Evolutionary conservation across 2,329 filamentous ascomycete genomes (phyloP).

Genomic region (Shiraia sp.): DNA sequence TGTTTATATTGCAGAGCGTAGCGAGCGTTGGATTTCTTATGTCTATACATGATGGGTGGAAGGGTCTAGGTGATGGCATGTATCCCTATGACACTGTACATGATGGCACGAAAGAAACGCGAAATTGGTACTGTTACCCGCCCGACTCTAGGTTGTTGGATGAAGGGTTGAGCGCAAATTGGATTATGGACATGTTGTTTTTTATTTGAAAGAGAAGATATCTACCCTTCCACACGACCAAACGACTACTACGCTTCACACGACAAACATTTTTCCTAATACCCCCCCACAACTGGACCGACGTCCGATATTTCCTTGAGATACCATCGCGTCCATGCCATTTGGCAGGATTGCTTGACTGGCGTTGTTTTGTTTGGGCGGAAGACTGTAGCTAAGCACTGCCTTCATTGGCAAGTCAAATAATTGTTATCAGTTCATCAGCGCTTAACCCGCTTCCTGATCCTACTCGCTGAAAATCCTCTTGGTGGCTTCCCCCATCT

Average conservation of each 20-base stretch:
- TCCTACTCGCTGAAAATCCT: no score
- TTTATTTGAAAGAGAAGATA: slow-evolving; percentile 20
- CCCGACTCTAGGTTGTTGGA: not conserved
- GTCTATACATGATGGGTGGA: slow-evolving; percentile 19
- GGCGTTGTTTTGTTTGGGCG: slow-evolving; percentile 6
- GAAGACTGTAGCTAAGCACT: slow-evolving; percentile 8
- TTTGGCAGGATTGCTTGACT: not conserved
- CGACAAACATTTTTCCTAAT: slow-evolving; percentile 13
- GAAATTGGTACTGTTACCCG: slow-evolving; percentile 3
- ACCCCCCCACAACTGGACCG: slow-evolving; percentile 11
- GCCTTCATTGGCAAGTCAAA: slow-evolving; percentile 14
- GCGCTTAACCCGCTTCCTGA: slow-evolving; percentile 15
- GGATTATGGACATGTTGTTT: slow-evolving; percentile 1
- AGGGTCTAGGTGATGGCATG: slow-evolving; percentile 17
- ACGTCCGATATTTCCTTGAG: slow-evolving; percentile 8
- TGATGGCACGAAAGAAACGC: slow-evolving; percentile 14
- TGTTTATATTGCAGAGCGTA: slow-evolving; percentile 35
- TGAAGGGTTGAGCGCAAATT: not conserved
- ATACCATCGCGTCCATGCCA: slow-evolving; percentile 8
- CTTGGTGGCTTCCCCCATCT: no score
- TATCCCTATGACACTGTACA: slow-evolving; percentile 25
- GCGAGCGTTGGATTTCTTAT: slow-evolving; percentile 40
- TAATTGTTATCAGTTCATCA: slow-evolving; percentile 12
- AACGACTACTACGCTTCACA: slow-evolving; percentile 2
- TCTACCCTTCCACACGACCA: slow-evolving; percentile 1